These are phyloP conservation scores for Daldinia bambusicola DNA, from an alignment of 495 filamentous ascomycete genomes.

Conservation along the genomic window DNA sequence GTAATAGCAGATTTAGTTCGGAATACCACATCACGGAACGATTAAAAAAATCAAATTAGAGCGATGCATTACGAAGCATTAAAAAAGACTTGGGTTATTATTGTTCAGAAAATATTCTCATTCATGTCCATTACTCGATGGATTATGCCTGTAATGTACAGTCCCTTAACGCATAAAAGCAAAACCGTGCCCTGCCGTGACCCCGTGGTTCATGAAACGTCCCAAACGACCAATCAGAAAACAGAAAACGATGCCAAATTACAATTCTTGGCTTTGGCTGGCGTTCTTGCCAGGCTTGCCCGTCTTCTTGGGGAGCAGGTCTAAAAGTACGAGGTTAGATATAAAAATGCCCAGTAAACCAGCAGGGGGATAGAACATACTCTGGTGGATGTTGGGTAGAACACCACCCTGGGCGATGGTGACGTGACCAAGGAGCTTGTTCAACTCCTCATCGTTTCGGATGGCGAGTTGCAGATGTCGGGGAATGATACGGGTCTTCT, in stretches of 20 bases:
- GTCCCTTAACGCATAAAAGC: conserved; percentile 79
- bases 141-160: conserved; percentile 83
- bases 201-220: conserved; percentile 79
- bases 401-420: conserved; percentile 99
- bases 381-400: conserved; percentile 97
- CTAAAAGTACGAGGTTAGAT: conserved; percentile 65
- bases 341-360: not conserved
- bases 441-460: conserved; percentile 99
- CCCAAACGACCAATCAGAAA: conserved; percentile 77
- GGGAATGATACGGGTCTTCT: conserved; percentile 99
- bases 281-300: conserved; percentile 88
- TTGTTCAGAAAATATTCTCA: conserved; percentile 59
- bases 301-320: conserved; percentile 98
- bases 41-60: not conserved
- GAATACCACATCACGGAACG: not conserved
- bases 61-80: not conserved
- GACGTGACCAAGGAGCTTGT: conserved; percentile 99
- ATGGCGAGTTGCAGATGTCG: conserved; percentile 99
- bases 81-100: conserved; percentile 6
- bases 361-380: conserved; percentile 64
- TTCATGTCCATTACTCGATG: conserved; percentile 75
- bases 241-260: conserved; percentile 65
- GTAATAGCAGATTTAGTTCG: too few species aligned
- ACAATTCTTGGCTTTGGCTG: conserved; percentile 96
- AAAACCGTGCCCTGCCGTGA: conserved; percentile 86